Evolutionary conservation across 2,329 filamentous ascomycete genomes (phyloP), one percentile per base, ranked within the genome.

Genomic region (Cercospora brassicicola): DNA sequence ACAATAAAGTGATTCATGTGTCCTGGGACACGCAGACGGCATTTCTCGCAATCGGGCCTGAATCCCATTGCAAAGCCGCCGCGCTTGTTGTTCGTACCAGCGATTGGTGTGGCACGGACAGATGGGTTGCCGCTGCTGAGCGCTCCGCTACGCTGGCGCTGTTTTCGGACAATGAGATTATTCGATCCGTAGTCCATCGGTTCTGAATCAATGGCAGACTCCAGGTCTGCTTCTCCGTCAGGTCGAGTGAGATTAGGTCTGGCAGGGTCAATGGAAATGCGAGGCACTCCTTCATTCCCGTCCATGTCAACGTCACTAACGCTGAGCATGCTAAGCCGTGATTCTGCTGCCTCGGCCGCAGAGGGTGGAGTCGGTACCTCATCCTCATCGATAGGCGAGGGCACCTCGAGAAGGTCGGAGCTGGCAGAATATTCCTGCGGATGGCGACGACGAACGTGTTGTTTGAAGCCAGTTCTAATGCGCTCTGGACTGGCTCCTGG

Each of bases 41-140:
- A 85, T 73, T 84, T 84, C 57, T 84, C 81, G 71, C 83, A 85
- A 69, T 85, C 83, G 10, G 82, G 79, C 30, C 82, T 76, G 69
- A 81, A 85, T 13, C 83, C 83, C 80, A 85, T 83, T 68, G 80
- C 80, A 66, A 83, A 80, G 45, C 80, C 75, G 18, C 62, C 51
- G 30, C 71, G 76, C 26, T 77, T 80, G n/a, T 77, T 80, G 20
- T 23, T 65, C 11, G 30, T 63, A 28, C 48, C 53, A 36, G 59
- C 59, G 42, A 62, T 67, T 28, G 67, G 61, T 10, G 67, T 59
- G 13, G 64, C 62, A 26, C 71, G 67, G 30, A 69, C 72, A 8
- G 75, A 73, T 18, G 75, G 75, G 39, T 72, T 69, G 7, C 75
- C 76, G 57, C 71, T 73, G 36, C 76, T 78, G 55, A 76, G 70